Base-by-base conservation (phyloP, 2,329 filamentous ascomycete species). In the Fusarium burgessii region DNA sequence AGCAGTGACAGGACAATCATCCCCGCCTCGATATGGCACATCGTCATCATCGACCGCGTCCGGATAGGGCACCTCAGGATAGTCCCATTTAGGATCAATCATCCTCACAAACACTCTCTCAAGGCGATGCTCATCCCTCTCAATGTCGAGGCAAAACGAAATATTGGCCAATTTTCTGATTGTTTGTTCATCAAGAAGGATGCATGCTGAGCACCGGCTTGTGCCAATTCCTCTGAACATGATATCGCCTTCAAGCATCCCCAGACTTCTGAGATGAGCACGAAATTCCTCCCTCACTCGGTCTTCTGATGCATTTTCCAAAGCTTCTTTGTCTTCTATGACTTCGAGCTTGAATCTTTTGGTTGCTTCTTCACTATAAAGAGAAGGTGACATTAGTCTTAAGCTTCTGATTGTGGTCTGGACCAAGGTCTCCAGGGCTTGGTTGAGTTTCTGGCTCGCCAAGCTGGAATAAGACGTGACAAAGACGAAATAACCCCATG, bases 401-500 rank as follows among this genome's bases (percentile, higher is more conserved):
- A 58, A 14, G 33, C 20, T 46, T 41, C 66, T 49, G 27, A 56
- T 25, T 18, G 42, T 42, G 18, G 66, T 12, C 13, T 52, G 46
- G n/a, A 62, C 29, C 50, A 71, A 35, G 8, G 25, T 52, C 14
- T 52, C 36, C 9, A 66, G 14, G 11, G 66, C 67, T 29, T 36
- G 23, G 5, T 52, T 62, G 18, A 70, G 23, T 13, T 66, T 51
- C 12, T 27, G 33, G 15, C 25, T 27, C 23, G 49, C 29, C 18
- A 20, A 7, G 25, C 36, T 47, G 15, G 68, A 51, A 46, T 71
- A 71, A 20, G 68, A 45, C 3, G 64, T 69, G 35, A 69, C 40
- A 36, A 72, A 65, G 29, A 71, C 47, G 32, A 54, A 71, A 15
- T 46, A 66, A 2, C 68, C 68, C 68, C 68, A 71, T 18, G 68